A percentile compares a stretch with the other conserved stretches of the same genome.
Conservation (phyloP, 2,329 filamentous ascomycete species). For the Diaporthe ilicicola region DNA sequence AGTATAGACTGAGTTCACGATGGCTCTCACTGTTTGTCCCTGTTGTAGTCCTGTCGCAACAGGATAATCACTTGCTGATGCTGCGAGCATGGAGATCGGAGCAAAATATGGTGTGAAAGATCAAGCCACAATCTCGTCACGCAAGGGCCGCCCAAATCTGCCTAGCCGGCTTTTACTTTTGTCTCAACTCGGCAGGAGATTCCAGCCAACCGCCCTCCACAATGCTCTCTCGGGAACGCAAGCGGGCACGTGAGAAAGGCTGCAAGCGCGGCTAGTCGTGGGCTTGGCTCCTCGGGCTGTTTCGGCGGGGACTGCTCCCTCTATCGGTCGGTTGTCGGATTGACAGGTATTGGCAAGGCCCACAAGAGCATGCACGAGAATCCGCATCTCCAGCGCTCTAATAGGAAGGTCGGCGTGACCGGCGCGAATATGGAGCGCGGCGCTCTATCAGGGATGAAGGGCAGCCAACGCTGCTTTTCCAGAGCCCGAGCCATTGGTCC, state of each 20-base stretch:
- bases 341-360: background rate
- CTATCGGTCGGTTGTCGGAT: background rate
- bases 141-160: too few relatives aligned
- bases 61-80: background rate
- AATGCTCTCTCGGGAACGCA: background rate
- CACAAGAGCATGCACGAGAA: background rate
- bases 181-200: background rate
- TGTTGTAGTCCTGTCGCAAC: background rate
- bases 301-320: background rate
- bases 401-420: conserved; percentile 1
- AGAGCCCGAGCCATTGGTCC: background rate
- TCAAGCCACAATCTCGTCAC: background rate
- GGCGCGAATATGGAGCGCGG: conserved; percentile 3
- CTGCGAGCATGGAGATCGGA: background rate
- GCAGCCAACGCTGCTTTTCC: background rate
- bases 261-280: background rate
- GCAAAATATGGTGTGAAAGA: background rate
- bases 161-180: background rate
- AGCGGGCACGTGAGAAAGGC: background rate
- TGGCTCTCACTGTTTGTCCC: background rate
- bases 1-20: background rate
- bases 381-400: background rate
- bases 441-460: background rate
- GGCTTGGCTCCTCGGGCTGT: background rate
- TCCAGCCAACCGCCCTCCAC: background rate